These are phyloP conservation scores for Neostapfia colusana DNA, from an alignment of 176 grass and related monocot species.

Conservation along the genomic window DNA sequence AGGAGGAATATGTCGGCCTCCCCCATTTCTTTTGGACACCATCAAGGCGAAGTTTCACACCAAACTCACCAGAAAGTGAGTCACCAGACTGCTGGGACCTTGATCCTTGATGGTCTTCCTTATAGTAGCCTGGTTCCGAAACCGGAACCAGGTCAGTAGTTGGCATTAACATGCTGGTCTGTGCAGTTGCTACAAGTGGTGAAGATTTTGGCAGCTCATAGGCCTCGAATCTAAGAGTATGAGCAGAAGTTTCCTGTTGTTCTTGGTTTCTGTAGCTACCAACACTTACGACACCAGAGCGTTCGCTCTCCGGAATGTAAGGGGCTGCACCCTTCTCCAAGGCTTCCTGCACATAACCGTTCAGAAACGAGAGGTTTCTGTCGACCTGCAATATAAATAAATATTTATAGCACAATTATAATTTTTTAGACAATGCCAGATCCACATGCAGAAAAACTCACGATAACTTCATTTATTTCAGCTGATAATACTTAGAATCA, in stretches of 20 bases:
- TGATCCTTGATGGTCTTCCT: constrained; percentile 59
- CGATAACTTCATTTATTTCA: constrained; percentile 4
- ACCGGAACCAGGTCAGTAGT: constrained; percentile 73
- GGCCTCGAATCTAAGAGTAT: constrained; percentile 91
- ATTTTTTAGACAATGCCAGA: neutral
- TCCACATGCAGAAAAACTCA: constrained; percentile 22
- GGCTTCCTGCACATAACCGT: constrained; percentile 73
- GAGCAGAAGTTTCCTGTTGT: constrained; percentile 69
- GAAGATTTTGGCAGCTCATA: constrained; percentile 92
- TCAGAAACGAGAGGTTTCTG: constrained; percentile 73
- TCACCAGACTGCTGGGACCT: constrained; percentile 51
- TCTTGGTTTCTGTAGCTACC: constrained; percentile 67
- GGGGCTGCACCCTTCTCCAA: constrained; percentile 85
- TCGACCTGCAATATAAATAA: constrained; percentile 66
- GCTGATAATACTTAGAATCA: constrained; percentile 21
- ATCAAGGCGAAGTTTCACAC: constrained; percentile 76
- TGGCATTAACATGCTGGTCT: constrained; percentile 39
- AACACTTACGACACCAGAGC: constrained; percentile 58
- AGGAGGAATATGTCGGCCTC: constrained; percentile 69
- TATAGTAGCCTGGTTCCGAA: constrained; percentile 63
- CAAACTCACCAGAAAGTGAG: constrained; percentile 63
- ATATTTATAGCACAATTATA: constrained; percentile 4
- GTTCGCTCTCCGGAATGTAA: constrained; percentile 81
- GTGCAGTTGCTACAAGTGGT: constrained; percentile 42
- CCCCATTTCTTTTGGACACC: constrained; percentile 99